Evolutionary conservation across 164 flowering plant genomes (phyloP).

Genomic region (Saururus chinensis): DNA sequence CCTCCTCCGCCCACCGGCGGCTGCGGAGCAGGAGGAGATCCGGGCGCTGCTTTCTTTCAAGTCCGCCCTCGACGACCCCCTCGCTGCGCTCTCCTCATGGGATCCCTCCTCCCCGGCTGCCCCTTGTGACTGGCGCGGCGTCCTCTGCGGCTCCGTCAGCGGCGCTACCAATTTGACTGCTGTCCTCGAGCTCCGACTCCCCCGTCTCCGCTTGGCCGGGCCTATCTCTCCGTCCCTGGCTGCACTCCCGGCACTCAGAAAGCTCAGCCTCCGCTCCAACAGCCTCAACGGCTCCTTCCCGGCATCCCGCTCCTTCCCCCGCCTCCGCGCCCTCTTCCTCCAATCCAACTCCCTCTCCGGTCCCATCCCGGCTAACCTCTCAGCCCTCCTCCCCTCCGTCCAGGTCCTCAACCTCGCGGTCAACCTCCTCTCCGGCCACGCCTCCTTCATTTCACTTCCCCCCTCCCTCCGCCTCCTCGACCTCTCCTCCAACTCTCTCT

Average conservation of each 20-base stretch:
- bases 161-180: constrained; percentile 12
- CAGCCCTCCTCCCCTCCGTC: constrained; percentile 24
- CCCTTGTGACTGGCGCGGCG: constrained; percentile 95
- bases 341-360: constrained; percentile 50
- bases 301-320: constrained; percentile 26
- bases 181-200: constrained; percentile 72
- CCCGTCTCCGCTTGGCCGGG: constrained; percentile 59
- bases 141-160: constrained; percentile 41
- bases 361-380: constrained; percentile 21
- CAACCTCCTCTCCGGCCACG: constrained; percentile 31
- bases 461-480: constrained; percentile 29
- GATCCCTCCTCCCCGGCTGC: constrained; percentile 50
- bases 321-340: constrained; percentile 28
- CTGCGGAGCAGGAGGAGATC: constrained; percentile 22
- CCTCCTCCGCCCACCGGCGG: constrained; percentile 7
- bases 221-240: constrained; percentile 26
- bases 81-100: constrained; percentile 65
- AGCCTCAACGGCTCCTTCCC: constrained; percentile 35
- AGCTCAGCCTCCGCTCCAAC: constrained; percentile 63
- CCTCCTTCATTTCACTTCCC: constrained; percentile 20
- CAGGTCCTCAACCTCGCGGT: constrained; percentile 32
- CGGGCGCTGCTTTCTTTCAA: constrained; percentile 48
- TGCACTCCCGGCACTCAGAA: constrained; percentile 38
- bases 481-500: constrained; percentile 48
- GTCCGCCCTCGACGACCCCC: constrained; percentile 55